Conservation (phyloP, 371 early-diverging fungal species). For the Rhizomucor pusillus region DNA sequence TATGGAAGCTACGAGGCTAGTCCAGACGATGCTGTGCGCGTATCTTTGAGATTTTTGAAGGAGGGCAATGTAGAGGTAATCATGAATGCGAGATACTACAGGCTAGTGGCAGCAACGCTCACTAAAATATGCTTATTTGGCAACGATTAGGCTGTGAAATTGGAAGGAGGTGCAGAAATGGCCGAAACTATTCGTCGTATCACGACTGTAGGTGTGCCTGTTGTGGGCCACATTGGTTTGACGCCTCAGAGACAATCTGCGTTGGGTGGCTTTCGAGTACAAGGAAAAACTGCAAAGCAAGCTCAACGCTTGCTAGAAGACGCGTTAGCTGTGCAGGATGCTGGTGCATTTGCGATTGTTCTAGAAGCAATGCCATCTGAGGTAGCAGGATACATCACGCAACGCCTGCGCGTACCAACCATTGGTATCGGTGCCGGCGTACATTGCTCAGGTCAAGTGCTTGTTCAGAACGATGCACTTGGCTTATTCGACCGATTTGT, state of each 20-base stretch:
- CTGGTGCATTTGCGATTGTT: constrained; percentile 91
- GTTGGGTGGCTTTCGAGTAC: constrained; percentile 90
- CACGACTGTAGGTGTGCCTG: constrained; percentile 85
- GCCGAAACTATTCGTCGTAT: constrained; percentile 71
- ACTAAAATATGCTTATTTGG: neutral
- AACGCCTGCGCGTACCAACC: constrained; percentile 77
- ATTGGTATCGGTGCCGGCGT: constrained; percentile 97
- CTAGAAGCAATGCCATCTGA: constrained; percentile 92
- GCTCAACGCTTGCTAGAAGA: constrained; percentile 77
- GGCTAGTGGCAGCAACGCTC: neutral
- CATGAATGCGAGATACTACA: neutral
- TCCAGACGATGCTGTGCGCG: constrained; percentile 71
- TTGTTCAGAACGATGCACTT: constrained; percentile 87
- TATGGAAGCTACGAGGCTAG: constrained; percentile 88
- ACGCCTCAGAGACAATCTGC: constrained; percentile 90
- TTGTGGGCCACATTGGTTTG: constrained; percentile 91
- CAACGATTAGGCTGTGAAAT: constrained; percentile 87
- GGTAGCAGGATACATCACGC: constrained; percentile 83
- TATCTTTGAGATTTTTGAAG: constrained; percentile 76
- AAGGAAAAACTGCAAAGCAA: constrained; percentile 83
- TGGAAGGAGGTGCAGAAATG: constrained; percentile 92
- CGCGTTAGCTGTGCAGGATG: constrained; percentile 85
- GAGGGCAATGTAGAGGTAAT: constrained; percentile 86
- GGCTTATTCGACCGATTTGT: constrained; percentile 83
- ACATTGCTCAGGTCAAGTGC: constrained; percentile 88